Evolutionary conservation across 495 filamentous ascomycete genomes (phyloP).

Genomic region (Xanthoparmelia taractica): DNA sequence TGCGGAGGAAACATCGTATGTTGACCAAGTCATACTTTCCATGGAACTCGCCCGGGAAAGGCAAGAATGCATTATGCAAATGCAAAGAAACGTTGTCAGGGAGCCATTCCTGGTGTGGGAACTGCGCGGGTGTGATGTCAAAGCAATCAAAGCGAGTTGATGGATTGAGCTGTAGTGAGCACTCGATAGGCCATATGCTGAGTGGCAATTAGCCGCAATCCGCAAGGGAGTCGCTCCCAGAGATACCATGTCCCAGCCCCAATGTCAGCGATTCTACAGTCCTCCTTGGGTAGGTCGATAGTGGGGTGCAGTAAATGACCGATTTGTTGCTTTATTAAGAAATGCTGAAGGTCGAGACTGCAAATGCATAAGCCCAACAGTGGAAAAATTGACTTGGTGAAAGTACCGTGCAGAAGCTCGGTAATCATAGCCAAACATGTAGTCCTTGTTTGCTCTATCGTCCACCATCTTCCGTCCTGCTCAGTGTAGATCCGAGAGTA

Average conservation of each 20-base stretch:
- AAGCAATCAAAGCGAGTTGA: constrained; percentile 13
- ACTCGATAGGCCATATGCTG: constrained; percentile 1
- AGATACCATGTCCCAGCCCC: not conserved
- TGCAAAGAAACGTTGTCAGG: constrained; percentile 10
- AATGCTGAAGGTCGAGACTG: constrained; percentile 4
- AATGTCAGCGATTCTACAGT: not conserved
- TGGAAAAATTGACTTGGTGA: not conserved
- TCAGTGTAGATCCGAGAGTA: not conserved
- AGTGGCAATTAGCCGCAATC: not conserved
- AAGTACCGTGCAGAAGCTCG: constrained; percentile 4
- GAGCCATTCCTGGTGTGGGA: constrained; percentile 7
- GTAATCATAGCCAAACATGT: not conserved
- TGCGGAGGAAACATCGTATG: constrained; percentile 29
- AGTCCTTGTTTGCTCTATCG: not conserved
- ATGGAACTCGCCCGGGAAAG: constrained; percentile 25
- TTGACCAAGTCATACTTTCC: constrained; percentile 35
- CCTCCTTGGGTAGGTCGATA: not conserved
- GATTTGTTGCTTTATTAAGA: not conserved
- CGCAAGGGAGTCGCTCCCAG: not conserved
- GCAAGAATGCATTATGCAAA: not conserved
- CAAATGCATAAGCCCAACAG: not conserved
- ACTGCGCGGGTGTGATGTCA: constrained; percentile 15
- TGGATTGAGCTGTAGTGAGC: not conserved
- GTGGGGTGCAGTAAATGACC: not conserved
- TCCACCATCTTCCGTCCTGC: not conserved